Evolutionary conservation across 805 yeast genomes (phyloP).

Genomic region (Citeromyces matritensis): DNA sequence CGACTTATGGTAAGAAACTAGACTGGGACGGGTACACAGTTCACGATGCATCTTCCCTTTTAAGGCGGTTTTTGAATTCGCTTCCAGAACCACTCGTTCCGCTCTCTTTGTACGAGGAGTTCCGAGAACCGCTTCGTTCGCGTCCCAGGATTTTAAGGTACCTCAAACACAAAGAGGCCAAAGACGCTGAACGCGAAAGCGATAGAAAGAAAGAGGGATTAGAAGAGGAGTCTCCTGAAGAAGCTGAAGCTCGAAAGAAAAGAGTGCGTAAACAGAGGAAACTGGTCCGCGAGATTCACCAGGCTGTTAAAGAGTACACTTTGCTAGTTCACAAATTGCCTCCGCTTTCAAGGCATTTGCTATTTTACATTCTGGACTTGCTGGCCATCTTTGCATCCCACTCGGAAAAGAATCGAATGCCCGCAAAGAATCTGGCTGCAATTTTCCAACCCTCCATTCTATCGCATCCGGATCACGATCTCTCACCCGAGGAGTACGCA

Average conservation of each 20-base stretch:
- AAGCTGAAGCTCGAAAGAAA: constrained; percentile 6
- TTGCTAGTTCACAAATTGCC: constrained; percentile 56
- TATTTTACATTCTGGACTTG: constrained; percentile 77
- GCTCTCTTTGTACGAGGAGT: constrained; percentile 53
- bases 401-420: constrained; percentile 72
- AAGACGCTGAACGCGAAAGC: constrained; percentile 2
- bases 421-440: constrained; percentile 86
- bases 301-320: constrained; percentile 62
- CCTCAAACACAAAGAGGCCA: constrained; percentile 12
- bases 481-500: constrained; percentile 86
- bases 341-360: constrained; percentile 60
- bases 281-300: constrained; percentile 47
- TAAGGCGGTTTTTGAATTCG: constrained; percentile 74
- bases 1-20: constrained; percentile 76
- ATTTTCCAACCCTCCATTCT: constrained; percentile 94
- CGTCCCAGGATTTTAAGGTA: constrained; percentile 54
- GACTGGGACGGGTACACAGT: constrained; percentile 91
- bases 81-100: constrained; percentile 91
- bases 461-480: constrained; percentile 85
- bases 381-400: constrained; percentile 74
- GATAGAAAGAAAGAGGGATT: constrained; percentile 1
- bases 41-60: constrained; percentile 89
- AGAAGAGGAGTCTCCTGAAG: neutral
- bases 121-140: constrained; percentile 61
- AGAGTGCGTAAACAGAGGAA: constrained; percentile 35